Base-by-base conservation (phyloP, 371 early-diverging fungal species). In the Mucor indicus region DNA sequence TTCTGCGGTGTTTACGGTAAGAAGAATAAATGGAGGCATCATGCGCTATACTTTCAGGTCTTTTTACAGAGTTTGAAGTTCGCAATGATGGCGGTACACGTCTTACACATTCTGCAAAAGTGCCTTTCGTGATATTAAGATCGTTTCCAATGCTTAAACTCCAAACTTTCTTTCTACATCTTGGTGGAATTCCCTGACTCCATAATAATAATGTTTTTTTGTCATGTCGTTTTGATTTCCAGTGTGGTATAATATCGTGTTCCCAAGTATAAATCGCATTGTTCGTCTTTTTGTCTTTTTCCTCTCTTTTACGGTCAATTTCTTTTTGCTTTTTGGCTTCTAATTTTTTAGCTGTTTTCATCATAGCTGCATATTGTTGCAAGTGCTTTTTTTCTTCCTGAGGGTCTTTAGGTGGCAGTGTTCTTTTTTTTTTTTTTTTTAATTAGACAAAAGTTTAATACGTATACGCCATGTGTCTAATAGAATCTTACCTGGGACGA, bases 321-420 rank as follows among this genome's bases (percentile, higher is more conserved):
- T 67, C 62, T 27, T 62, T 62, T 33, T 58, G 51, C 29, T 66
- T 69, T 36, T 68, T 76, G 1, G 64, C 76, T 59, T 76, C 72
- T n/a, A 72, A 39, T 31, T 70, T 63, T 8, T 47, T 49, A 11
- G 77, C 73, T 31, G 70, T 67, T 47, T 67, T 70, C 77, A 76
- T 76, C 73, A 76, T 70, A 9, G 53, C 53, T 41, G 68, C 63
- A 37, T 76, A 71, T 47, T 76, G 60, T 37, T 76, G 73, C 11
- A 76, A 50, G 48, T 76, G 77, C 27, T 66, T 69, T 42, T 68
- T 72, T 53, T 76, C 77, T 49, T 76, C 77, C n/a, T 55, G 48
- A 16, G 71, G 73, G 36, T 72, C 56, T 49, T 76, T 76, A 10
- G 77, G 77, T 33, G 77, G 77, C 0, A 76, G 54, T 64, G 62